Evolutionary conservation across 805 yeast genomes (phyloP).

Genomic region (Monosporozyma siamensis): DNA sequence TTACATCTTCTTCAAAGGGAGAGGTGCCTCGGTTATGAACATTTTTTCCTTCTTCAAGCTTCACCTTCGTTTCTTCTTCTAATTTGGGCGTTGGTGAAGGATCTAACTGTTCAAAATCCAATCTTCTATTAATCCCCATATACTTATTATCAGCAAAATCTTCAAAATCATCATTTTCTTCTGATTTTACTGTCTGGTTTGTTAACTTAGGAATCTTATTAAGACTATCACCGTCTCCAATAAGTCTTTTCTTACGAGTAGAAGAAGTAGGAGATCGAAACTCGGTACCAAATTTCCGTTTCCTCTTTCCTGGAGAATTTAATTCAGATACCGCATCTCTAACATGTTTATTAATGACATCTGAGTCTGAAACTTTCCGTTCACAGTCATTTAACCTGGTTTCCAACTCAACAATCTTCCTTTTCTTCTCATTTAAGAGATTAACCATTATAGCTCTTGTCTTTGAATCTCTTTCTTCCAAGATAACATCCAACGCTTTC

Average conservation of each 20-base stretch:
- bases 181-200: neutral
- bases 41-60: neutral
- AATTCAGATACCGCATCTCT: slow-evolving; percentile 12
- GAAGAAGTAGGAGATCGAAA: neutral
- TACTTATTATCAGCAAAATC: slow-evolving; percentile 17
- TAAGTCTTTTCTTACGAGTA: neutral
- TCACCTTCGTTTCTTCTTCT: neutral
- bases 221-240: neutral
- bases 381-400: slow-evolving; percentile 6
- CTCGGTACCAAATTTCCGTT: neutral
- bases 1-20: neutral
- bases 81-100: neutral
- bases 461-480: slow-evolving; percentile 18
- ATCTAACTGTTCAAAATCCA: neutral
- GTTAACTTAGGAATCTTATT: neutral
- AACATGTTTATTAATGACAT: slow-evolving; percentile 14
- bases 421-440: slow-evolving; percentile 23
- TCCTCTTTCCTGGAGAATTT: slow-evolving; percentile 22
- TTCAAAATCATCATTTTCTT: slow-evolving; percentile 8
- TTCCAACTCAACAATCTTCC: slow-evolving; percentile 14
- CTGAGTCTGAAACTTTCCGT: slow-evolving; percentile 9
- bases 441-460: slow-evolving; percentile 16
- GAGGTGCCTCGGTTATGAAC: neutral
- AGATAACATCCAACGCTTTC: slow-evolving; percentile 8
- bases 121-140: slow-evolving; percentile 15